These are phyloP conservation scores for Fusarium sp. DNA, from an alignment of 2,329 filamentous ascomycete genomes.

Conservation along the genomic window DNA sequence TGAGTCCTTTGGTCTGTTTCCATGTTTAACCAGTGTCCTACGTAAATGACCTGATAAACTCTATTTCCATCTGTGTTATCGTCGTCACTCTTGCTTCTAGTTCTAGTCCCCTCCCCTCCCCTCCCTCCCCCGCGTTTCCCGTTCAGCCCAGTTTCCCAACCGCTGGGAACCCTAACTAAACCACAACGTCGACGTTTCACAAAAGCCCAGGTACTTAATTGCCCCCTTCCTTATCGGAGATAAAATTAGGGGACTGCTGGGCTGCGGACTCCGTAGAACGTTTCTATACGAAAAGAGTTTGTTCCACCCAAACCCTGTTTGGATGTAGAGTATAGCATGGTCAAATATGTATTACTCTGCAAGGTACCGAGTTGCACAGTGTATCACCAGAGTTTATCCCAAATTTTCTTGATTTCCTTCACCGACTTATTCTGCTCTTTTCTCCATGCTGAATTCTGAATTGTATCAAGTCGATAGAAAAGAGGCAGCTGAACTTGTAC, in stretches of 20 bases:
- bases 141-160: constrained; percentile 21
- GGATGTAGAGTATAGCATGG: constrained; percentile 22
- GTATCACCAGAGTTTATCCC: constrained; percentile 1
- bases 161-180: constrained; percentile 3
- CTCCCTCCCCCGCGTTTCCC: constrained; percentile 12
- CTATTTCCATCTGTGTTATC: neutral
- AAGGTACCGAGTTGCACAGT: constrained; percentile 30
- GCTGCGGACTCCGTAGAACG: constrained; percentile 11
- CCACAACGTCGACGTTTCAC: constrained; percentile 29
- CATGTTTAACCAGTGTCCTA: neutral
- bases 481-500: too few relatives aligned
- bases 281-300: constrained; percentile 21
- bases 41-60: neutral
- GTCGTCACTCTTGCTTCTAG: too few relatives aligned
- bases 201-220: too few relatives aligned
- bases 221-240: neutral
- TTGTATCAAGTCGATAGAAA: too few relatives aligned
- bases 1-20: too few relatives aligned
- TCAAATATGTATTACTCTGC: constrained; percentile 24
- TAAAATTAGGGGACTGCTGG: neutral
- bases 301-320: neutral
- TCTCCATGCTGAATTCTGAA: too few relatives aligned
- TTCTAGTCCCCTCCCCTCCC: neutral
- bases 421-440: constrained; percentile 33
- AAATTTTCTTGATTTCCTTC: neutral